These are phyloP conservation scores for Vigna nakashimae DNA, from an alignment of 306 rosid genomes.

Conservation along the genomic window DNA sequence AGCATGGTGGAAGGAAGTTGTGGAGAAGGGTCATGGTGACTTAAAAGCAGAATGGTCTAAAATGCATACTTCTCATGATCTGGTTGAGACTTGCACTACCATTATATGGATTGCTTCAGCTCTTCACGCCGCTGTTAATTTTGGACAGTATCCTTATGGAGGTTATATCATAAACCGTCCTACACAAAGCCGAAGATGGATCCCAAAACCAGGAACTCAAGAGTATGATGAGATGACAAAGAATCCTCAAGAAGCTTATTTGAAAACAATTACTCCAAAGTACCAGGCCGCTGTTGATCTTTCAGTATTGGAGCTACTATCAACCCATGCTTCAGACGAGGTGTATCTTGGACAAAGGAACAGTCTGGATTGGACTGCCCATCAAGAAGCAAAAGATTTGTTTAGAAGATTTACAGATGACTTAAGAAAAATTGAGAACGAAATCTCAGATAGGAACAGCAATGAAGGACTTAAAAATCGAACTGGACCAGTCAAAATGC, in stretches of 20 bases:
- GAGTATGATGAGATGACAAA: slow-evolving; percentile 64
- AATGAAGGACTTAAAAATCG: slow-evolving; percentile 48
- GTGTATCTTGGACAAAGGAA: slow-evolving; percentile 62
- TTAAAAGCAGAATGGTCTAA: slow-evolving; percentile 66
- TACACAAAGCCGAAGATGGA: slow-evolving; percentile 57
- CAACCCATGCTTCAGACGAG: slow-evolving; percentile 70
- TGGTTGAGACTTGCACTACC: slow-evolving; percentile 52
- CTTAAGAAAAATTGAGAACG: slow-evolving; percentile 40
- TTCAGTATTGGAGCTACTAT: slow-evolving; percentile 67
- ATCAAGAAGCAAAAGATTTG: slow-evolving; percentile 13
- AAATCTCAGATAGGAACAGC: slow-evolving; percentile 42
- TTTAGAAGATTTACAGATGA: not conserved
- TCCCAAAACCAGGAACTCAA: slow-evolving; percentile 58
- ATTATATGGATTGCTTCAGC: slow-evolving; percentile 78
- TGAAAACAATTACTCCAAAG: slow-evolving; percentile 74
- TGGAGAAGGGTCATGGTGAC: slow-evolving; percentile 66
- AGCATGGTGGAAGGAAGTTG: slow-evolving; percentile 74
- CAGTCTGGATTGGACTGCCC: slow-evolving; percentile 43
- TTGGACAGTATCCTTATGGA: slow-evolving; percentile 77
- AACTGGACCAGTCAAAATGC: slow-evolving; percentile 62
- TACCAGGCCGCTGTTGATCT: slow-evolving; percentile 55
- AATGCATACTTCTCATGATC: slow-evolving; percentile 53
- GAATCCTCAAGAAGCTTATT: slow-evolving; percentile 55
- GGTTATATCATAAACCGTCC: slow-evolving; percentile 76
- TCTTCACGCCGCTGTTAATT: slow-evolving; percentile 74